Evolutionary conservation across 2,329 filamentous ascomycete species (phyloP), one percentile per base, ranked within the genome.

Genomic region (Fusarium phyllophilum): DNA sequence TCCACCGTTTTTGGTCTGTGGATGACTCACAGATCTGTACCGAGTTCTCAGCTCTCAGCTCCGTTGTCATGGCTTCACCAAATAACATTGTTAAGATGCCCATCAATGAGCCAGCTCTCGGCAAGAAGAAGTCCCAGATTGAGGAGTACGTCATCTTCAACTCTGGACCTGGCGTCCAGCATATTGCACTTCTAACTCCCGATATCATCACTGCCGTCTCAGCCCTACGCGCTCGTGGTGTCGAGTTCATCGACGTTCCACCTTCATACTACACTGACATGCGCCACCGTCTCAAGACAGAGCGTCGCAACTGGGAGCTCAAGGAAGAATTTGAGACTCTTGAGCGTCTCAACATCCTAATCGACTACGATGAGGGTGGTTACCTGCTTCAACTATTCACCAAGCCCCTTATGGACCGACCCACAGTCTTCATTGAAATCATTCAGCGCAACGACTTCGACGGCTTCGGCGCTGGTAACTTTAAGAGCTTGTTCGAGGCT

Each of bases 1-100:
- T 98, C 89, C 95, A 97, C 86, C 94, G 95, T 75, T 98, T 98
- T 91, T 98, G 96, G 96, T 94, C 92, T 62, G 95, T 98, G 66
- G 96, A 98, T 82, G 96, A 98, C 86, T 93, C 90, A 76, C 91
- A 97, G 81, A 97, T 98, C 84, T 94, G 91, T 88, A 97, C 94
- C 75, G 95, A 97, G 81, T 98, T 94, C 88, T 95, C 92, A 2
- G 95, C 96, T 15, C 88, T 98, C 54, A 94, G 92, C 84, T 94
- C 90, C 79, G 91, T 98, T 79, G 96, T 98, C 80, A 97, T 98
- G 95, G 90, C 93, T 46, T 94, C 92, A 9, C 90, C 91, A 68
- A 94, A 95, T 85, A 93, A 96, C 66, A 82, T 93, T 9, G 94
- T 98, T 83, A 98, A 98, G 86, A 98, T 98, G 95, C 96, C 96